Evolutionary conservation across 106 monocot genomes (phyloP).

Genomic region (Triglochin maritima): DNA sequence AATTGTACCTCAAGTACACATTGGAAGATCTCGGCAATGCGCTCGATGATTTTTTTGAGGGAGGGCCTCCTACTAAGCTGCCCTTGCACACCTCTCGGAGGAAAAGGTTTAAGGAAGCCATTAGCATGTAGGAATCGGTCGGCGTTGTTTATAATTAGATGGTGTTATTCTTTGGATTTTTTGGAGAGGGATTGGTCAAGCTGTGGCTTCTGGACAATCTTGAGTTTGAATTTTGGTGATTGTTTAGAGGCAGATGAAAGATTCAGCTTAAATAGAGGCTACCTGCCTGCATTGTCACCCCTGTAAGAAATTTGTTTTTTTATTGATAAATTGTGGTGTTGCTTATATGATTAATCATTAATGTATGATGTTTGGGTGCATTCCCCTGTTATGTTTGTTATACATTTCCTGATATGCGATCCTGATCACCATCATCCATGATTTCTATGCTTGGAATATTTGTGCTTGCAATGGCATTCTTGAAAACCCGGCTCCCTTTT

Average conservation of each 20-base stretch:
- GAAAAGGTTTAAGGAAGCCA: background rate
- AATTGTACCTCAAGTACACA: slow-evolving; percentile 76
- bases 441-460: too few relatives aligned
- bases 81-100: slow-evolving; percentile 29
- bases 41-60: slow-evolving; percentile 68
- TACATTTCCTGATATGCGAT: too few relatives aligned
- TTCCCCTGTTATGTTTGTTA: too few relatives aligned
- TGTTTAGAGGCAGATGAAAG: too few relatives aligned
- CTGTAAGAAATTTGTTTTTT: background rate
- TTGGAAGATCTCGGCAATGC: slow-evolving; percentile 67
- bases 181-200: background rate
- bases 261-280: background rate
- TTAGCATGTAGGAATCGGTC: background rate
- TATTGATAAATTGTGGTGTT: too few relatives aligned
- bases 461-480: too few relatives aligned
- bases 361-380: too few relatives aligned
- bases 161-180: slow-evolving; percentile 6
- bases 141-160: background rate
- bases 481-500: too few relatives aligned
- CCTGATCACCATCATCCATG: too few relatives aligned
- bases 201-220: too few relatives aligned
- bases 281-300: background rate
- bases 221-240: too few relatives aligned
- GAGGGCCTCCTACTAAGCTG: slow-evolving; percentile 12
- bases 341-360: too few relatives aligned